Percentiles rank a stretch among this genome's conserved stretches.
Conservation (phyloP, 2,329 filamentous ascomycete genomes). For the Aspergillus carbonarius region DNA sequence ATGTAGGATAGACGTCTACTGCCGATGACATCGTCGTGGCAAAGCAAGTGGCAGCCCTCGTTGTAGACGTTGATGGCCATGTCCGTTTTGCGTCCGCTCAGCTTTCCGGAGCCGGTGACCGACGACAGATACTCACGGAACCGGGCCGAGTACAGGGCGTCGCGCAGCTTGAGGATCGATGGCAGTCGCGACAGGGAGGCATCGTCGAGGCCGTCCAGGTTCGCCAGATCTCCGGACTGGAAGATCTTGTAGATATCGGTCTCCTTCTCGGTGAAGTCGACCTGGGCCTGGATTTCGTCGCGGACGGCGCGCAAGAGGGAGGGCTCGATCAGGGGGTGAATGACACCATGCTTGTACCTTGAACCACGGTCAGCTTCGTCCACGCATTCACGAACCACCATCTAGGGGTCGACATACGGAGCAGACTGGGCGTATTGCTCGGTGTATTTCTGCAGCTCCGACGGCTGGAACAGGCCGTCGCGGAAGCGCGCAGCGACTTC, state of each 20-base stretch:
- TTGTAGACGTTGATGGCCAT: conserved; percentile 99
- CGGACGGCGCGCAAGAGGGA: conserved; percentile 81
- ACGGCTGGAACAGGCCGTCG: conserved; percentile 43
- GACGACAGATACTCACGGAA: conserved; percentile 87
- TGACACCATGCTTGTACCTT: conserved; percentile 89
- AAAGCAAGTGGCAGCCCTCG: conserved; percentile 89
- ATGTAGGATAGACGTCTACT: conserved; percentile 95
- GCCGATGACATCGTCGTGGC: conserved; percentile 99
- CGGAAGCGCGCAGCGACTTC: conserved; percentile 44
- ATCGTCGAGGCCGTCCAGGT: conserved; percentile 90
- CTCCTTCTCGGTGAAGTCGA: conserved; percentile 96
- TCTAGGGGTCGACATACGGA: conserved; percentile 35
- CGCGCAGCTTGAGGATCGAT: conserved; percentile 85
- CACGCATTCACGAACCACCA: not conserved
- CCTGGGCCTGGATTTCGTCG: conserved; percentile 81
- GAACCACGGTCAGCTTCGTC: conserved; percentile 3
- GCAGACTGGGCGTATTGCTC: conserved; percentile 42
- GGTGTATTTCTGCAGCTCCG: conserved; percentile 44
- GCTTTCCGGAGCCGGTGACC: conserved; percentile 79
- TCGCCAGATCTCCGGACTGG: conserved; percentile 95
- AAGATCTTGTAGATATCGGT: conserved; percentile 99
- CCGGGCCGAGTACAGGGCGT: conserved; percentile 85
- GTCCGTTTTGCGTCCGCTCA: conserved; percentile 93
- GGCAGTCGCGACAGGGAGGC: conserved; percentile 81
- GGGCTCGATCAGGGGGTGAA: conserved; percentile 76